Evolutionary conservation across 768 basidiomycete species (phyloP).

Genomic region (Boletus vinaceobasis): DNA sequence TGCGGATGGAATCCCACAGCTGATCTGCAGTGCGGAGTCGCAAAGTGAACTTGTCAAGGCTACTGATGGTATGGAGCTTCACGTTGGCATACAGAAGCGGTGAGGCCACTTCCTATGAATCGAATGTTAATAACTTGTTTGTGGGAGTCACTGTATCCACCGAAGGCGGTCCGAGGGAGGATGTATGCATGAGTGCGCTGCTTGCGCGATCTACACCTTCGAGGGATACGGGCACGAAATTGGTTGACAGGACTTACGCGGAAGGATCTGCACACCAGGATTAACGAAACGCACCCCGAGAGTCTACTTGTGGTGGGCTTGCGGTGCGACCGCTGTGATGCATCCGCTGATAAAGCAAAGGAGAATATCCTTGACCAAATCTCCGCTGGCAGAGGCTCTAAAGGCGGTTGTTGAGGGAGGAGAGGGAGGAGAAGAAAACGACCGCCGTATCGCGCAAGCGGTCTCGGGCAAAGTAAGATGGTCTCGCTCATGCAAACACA

Average conservation of each 20-base stretch:
- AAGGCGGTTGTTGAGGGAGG: conserved; percentile 50
- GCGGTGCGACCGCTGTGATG: conserved; percentile 8
- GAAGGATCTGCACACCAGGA: conserved; percentile 40
- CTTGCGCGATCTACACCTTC: not conserved
- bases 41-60: conserved; percentile 57
- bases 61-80: conserved; percentile 38
- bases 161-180: not conserved
- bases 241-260: conserved; percentile 30
- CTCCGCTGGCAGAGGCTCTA: conserved; percentile 62
- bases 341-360: conserved; percentile 24
- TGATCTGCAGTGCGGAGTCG: conserved; percentile 61
- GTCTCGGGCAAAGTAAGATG: conserved; percentile 64
- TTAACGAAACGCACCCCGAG: conserved; percentile 26
- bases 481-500: conserved; percentile 31
- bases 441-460: conserved; percentile 57
- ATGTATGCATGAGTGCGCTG: not conserved
- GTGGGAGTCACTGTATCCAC: not conserved
- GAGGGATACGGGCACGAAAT: not conserved
- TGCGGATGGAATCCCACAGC: conserved; percentile 84
- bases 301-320: not conserved
- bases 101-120: conserved; percentile 54
- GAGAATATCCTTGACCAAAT: conserved; percentile 66
- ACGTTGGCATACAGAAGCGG: conserved; percentile 66
- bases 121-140: conserved; percentile 12
- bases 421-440: conserved; percentile 65